Percentiles rank a stretch among this genome's conserved stretches.
phyloP scores from a whole-genome alignment of 768 basidiomycete species.

The Pleurotus salmoneostramineus region DNA sequence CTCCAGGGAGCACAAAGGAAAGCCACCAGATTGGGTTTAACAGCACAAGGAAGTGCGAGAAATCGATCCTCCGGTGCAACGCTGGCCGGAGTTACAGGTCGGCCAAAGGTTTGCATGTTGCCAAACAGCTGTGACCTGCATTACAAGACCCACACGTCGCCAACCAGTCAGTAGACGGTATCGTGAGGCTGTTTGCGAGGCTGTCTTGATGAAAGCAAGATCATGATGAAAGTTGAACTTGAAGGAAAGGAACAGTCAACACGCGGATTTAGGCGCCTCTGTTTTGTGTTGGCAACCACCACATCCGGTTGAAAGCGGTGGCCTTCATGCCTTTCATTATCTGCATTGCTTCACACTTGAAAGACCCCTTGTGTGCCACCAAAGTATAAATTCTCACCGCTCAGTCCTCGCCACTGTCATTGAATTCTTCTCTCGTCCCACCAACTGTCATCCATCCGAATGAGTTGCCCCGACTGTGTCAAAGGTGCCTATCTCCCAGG shows the following conservation, averaged over 20 bases:
- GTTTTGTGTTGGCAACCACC: no score
- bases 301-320: no score
- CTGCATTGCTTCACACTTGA: no score
- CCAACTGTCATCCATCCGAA: constrained; percentile 10
- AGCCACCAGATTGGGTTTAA: no score
- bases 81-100: not conserved
- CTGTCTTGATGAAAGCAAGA: constrained; percentile 9
- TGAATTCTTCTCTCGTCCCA: not conserved
- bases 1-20: no score
- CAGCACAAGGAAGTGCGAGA: no score
- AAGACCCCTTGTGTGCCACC: not conserved
- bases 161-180: constrained; percentile 14
- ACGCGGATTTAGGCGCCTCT: no score
- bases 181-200: not conserved
- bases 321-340: no score
- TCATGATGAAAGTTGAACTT: not conserved
- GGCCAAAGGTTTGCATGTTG: constrained; percentile 7
- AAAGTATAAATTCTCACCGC: not conserved
- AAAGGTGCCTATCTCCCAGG: constrained; percentile 41
- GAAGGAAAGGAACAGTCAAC: no score
- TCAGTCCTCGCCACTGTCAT: not conserved
- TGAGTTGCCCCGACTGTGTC: constrained; percentile 39
- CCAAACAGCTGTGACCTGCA: no score
- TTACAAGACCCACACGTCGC: constrained; percentile 15
- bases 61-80: no score